Conservation (phyloP, 2,329 filamentous ascomycete genomes). For the Ophiosphaerella narmari region DNA sequence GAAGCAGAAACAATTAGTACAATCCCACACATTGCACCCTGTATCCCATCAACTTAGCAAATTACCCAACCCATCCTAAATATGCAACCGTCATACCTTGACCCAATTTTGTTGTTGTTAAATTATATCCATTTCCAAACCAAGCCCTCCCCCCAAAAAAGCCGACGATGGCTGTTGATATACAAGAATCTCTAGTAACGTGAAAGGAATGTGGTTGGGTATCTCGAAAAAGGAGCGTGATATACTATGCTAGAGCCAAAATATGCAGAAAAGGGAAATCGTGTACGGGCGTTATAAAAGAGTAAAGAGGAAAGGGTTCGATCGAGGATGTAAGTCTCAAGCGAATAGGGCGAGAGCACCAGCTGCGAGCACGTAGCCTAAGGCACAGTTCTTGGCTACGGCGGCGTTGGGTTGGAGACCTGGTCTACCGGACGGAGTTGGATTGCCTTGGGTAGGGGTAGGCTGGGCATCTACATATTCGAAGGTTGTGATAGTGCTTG, state of each 20-base stretch:
- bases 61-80: too few species aligned
- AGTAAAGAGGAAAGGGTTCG: too few species aligned
- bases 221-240: constrained; percentile 1
- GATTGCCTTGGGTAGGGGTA: constrained; percentile 12
- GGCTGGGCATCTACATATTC: constrained; percentile 47
- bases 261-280: too few species aligned
- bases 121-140: neutral
- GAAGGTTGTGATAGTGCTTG: constrained; percentile 51
- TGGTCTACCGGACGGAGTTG: constrained; percentile 30
- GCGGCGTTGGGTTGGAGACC: constrained; percentile 48
- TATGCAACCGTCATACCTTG: too few species aligned
- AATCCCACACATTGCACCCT: too few species aligned
- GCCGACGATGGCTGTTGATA: neutral
- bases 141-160: too few species aligned
- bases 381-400: constrained; percentile 14
- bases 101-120: too few species aligned
- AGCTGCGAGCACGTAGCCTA: constrained; percentile 34
- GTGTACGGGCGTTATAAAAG: too few species aligned
- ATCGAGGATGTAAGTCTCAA: constrained; percentile 1
- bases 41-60: too few species aligned
- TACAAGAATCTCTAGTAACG: neutral
- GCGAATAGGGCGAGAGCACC: constrained; percentile 41
- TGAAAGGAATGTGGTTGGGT: neutral
- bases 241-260: neutral
- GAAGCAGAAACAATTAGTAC: too few species aligned